Conservation (phyloP, 192 early-diverging fungal genomes). For the Backusella westeae region DNA sequence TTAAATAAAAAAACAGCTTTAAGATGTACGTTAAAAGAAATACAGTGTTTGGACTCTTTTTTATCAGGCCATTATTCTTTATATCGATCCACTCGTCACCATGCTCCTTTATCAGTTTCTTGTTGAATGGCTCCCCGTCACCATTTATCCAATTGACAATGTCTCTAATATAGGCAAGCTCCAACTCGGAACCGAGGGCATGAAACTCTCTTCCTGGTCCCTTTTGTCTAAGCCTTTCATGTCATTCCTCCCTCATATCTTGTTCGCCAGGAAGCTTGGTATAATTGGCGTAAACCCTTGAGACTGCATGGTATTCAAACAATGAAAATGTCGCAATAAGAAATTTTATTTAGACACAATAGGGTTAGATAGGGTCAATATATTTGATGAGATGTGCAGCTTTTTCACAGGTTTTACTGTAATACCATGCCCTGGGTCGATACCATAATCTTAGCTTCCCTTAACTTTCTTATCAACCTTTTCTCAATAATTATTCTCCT, state of each 20-base stretch:
- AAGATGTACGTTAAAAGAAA: too few relatives aligned
- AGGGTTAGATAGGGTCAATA: too few relatives aligned
- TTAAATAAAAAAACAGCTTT: too few relatives aligned
- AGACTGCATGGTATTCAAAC: constrained; percentile 46
- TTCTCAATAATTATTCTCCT: too few relatives aligned
- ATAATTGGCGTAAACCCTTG: constrained; percentile 10
- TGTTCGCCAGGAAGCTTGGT: background rate
- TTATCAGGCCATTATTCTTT: background rate
- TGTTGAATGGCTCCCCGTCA: background rate
- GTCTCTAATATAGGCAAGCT: background rate
- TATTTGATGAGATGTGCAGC: too few relatives aligned
- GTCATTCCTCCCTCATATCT: background rate
- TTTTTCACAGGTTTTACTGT: too few relatives aligned
- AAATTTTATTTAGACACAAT: too few relatives aligned
- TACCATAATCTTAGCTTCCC: too few relatives aligned
- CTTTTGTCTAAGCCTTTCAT: background rate
- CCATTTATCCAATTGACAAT: background rate
- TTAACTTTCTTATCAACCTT: too few relatives aligned
- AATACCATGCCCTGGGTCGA: too few relatives aligned
- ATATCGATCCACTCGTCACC: background rate
- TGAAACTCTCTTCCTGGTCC: background rate
- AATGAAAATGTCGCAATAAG: constrained; percentile 57
- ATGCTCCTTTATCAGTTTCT: background rate
- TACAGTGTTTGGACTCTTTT: background rate
- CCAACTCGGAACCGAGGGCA: background rate